Percentiles rank a stretch among this genome's conserved stretches.
These are phyloP conservation scores for Ustilago bromivora DNA, from an alignment of 1,284 basidiomycete species.

Conservation along the genomic window DNA sequence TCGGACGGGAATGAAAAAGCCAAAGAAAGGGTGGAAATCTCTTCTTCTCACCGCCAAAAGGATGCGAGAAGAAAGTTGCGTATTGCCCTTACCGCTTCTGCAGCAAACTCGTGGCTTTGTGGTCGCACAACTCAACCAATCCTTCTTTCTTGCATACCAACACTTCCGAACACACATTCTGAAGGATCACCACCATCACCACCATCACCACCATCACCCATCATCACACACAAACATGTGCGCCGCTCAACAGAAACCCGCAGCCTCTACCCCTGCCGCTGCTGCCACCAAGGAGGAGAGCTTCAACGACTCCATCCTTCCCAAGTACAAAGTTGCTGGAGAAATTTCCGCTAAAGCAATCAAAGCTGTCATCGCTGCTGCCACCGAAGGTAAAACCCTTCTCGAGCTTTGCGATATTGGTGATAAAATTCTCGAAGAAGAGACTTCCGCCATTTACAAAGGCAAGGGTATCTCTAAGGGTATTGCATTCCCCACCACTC, in stretches of 20 bases:
- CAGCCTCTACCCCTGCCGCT: constrained; percentile 22
- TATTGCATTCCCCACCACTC: constrained; percentile 88
- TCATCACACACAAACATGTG: constrained; percentile 28
- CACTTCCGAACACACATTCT: neutral
- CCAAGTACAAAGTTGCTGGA: constrained; percentile 80
- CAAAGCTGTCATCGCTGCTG: constrained; percentile 74
- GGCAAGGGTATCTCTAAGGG: constrained; percentile 83
- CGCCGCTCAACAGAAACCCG: constrained; percentile 19
- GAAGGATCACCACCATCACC: neutral
- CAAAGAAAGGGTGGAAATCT: neutral
- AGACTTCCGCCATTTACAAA: constrained; percentile 87
- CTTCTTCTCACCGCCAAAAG: constrained; percentile 14
- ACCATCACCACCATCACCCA: neutral
- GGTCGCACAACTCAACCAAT: neutral
- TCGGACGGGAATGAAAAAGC: constrained; percentile 27
- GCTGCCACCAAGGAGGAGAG: constrained; percentile 48
- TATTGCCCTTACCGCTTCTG: constrained; percentile 6
- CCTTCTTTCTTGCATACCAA: constrained; percentile 9
- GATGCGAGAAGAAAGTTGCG: constrained; percentile 13
- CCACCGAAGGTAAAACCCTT: constrained; percentile 81
- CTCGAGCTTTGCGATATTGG: constrained; percentile 92
- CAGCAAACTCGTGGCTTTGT: constrained; percentile 27
- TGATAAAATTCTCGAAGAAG: constrained; percentile 89
- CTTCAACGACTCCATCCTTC: constrained; percentile 65
- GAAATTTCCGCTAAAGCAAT: constrained; percentile 88